These are phyloP conservation scores for Hortaea werneckii DNA, from an alignment of 2,329 filamentous ascomycete species.

Conservation along the genomic window DNA sequence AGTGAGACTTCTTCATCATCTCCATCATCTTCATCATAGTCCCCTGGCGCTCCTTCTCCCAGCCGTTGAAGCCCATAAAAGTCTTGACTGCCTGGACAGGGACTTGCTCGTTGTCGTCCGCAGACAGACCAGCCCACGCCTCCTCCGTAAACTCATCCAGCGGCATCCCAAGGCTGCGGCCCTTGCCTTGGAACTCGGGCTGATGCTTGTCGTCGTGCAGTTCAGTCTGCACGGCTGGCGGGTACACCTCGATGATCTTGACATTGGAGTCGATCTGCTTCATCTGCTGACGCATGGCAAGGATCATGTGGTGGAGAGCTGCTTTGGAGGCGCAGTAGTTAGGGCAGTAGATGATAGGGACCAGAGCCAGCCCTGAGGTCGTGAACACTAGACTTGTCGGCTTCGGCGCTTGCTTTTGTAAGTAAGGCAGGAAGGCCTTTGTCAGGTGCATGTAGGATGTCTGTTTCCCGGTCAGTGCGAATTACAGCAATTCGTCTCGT, in stretches of 20 bases:
- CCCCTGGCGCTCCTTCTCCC: constrained; percentile 40
- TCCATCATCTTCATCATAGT: constrained; percentile 22
- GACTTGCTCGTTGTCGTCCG: constrained; percentile 42
- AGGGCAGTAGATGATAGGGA: constrained; percentile 37
- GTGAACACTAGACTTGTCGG: constrained; percentile 38
- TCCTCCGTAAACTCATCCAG: constrained; percentile 42
- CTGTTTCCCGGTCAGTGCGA: no score
- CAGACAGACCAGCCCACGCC: constrained; percentile 35
- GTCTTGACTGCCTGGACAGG: constrained; percentile 36
- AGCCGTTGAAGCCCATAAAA: constrained; percentile 33
- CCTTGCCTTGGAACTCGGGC: constrained; percentile 37
- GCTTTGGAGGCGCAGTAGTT: constrained; percentile 49
- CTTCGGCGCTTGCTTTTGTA: constrained; percentile 34
- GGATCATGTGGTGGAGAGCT: constrained; percentile 44
- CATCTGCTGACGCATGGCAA: constrained; percentile 43
- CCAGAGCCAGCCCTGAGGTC: constrained; percentile 41
- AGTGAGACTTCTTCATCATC: constrained; percentile 2
- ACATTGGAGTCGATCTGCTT: constrained; percentile 35
- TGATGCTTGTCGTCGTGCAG: constrained; percentile 46
- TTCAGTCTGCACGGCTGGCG: constrained; percentile 48
- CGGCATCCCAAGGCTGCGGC: constrained; percentile 43
- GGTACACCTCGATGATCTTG: constrained; percentile 46
- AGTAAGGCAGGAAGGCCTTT: constrained; percentile 39
- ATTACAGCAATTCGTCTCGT: no score
- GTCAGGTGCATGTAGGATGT: constrained; percentile 38